Percentiles rank a stretch among this genome's conserved stretches.
These are phyloP conservation scores for Nicotiana sylvestris DNA, from an alignment of 257 asterid genomes.

Conservation along the genomic window DNA sequence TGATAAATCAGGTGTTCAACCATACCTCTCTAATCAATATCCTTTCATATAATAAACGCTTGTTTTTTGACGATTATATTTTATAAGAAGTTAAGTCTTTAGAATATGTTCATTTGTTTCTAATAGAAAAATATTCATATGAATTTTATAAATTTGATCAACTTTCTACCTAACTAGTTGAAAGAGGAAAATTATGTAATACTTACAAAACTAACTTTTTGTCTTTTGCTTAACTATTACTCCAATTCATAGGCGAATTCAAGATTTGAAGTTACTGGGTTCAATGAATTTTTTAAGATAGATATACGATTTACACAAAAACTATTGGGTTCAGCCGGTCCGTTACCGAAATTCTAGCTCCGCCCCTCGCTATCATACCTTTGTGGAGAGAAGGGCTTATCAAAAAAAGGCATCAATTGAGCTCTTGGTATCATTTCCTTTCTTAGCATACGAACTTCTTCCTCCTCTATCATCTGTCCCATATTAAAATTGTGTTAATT, in stretches of 20 bases:
- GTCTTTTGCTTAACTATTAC: not conserved
- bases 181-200: not conserved
- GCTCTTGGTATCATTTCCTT: conserved; percentile 83
- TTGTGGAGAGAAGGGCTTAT: conserved; percentile 72
- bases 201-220: not conserved
- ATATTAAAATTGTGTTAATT: not conserved
- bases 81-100: not conserved
- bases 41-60: not conserved
- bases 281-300: no score
- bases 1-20: not conserved
- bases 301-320: no score
- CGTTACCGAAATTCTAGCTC: no score
- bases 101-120: not conserved
- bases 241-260: no score
- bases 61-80: not conserved
- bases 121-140: not conserved
- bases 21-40: not conserved
- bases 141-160: not conserved
- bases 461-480: conserved; percentile 62
- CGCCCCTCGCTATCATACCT: conserved; percentile 23
- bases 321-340: no score
- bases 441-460: conserved; percentile 64
- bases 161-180: not conserved
- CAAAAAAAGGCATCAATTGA: conserved; percentile 73
- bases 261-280: no score